Percentiles rank a stretch among this genome's conserved stretches.
Conservation (phyloP, 192 early-diverging fungal species). For the Phlyctochytrium planicorne region DNA sequence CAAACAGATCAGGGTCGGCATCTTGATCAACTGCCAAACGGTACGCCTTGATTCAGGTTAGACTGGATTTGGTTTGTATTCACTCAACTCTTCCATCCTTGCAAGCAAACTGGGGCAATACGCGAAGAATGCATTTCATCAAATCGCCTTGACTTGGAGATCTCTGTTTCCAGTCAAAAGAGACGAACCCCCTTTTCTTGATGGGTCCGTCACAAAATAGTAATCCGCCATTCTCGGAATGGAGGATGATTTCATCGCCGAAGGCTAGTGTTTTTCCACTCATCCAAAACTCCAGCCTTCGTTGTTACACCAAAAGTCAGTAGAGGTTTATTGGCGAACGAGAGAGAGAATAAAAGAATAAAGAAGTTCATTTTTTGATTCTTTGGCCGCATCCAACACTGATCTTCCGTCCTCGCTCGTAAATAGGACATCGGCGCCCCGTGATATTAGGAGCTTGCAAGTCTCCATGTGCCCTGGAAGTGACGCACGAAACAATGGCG, state of each 20-base stretch:
- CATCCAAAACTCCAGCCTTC: no score
- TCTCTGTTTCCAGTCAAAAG: conserved; percentile 9
- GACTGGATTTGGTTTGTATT: conserved; percentile 1
- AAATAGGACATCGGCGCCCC: no score
- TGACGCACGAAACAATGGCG: no score
- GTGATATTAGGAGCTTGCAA: no score
- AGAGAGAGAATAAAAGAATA: no score
- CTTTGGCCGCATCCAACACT: no score
- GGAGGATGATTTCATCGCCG: conserved; percentile 29
- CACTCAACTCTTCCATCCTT: conserved; percentile 19
- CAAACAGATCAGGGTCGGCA: conserved; percentile 26
- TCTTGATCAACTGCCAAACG: conserved; percentile 14
- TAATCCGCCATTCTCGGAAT: conserved; percentile 18
- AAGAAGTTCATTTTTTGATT: no score
- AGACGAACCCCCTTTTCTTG: conserved; percentile 26
- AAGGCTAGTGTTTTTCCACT: no score
- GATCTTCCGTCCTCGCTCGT: no score
- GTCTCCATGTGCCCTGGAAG: no score
- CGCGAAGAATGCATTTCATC: conserved; percentile 32
- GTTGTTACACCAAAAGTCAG: no score
- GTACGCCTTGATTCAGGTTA: conserved; percentile 14
- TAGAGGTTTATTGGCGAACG: no score
- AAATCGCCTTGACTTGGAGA: conserved; percentile 10
- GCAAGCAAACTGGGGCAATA: conserved; percentile 29
- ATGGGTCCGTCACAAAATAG: conserved; percentile 29